phyloP scores from a whole-genome alignment of 371 early-diverging fungal species.

The Zychaea mexicana region DNA sequence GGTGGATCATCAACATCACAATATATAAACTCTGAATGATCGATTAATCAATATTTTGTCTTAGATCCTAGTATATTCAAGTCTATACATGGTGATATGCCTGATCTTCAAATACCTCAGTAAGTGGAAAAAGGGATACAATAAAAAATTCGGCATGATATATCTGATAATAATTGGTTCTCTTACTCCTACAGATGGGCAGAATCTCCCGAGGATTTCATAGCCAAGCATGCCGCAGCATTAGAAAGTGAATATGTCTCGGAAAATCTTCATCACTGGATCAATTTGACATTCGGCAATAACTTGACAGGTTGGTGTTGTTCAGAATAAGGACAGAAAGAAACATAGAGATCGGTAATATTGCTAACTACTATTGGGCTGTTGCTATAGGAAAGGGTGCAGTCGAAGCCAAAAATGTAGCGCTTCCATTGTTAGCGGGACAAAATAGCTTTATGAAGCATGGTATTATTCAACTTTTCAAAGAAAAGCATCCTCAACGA shows the following conservation, averaged over 20 bases:
- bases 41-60: too few relatives aligned
- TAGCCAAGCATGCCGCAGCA: slow-evolving; percentile 65
- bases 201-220: slow-evolving; percentile 65
- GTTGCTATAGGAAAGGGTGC: slow-evolving; percentile 65
- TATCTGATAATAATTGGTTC: too few relatives aligned
- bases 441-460: slow-evolving; percentile 75
- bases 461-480: slow-evolving; percentile 76
- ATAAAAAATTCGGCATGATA: too few relatives aligned
- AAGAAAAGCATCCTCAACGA: slow-evolving; percentile 70
- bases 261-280: slow-evolving; percentile 76
- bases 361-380: background rate
- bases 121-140: slow-evolving; percentile 16
- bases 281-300: slow-evolving; percentile 84
- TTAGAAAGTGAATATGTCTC: slow-evolving; percentile 86
- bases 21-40: background rate
- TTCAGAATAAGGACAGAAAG: too few relatives aligned
- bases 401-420: slow-evolving; percentile 74
- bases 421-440: slow-evolving; percentile 62
- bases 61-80: slow-evolving; percentile 61
- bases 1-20: background rate
- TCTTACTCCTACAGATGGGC: slow-evolving; percentile 62
- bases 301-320: slow-evolving; percentile 57
- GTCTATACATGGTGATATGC: slow-evolving; percentile 72
- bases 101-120: slow-evolving; percentile 65
- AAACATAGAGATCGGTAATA: background rate